phyloP scores from a whole-genome alignment of 352 stramenopile species.

The Globisporangium uncinulatum region DNA sequence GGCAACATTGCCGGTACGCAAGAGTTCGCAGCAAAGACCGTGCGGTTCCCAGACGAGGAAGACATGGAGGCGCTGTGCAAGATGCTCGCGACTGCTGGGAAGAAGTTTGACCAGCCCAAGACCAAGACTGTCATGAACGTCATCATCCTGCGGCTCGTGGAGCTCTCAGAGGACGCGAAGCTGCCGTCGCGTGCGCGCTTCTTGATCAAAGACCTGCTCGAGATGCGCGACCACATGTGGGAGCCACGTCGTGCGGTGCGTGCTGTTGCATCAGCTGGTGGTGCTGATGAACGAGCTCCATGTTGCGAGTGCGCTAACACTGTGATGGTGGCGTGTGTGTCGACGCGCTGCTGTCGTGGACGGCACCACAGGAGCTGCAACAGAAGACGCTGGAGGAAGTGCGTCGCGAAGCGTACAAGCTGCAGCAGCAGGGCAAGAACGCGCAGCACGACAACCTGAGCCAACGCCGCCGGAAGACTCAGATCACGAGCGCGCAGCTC shows the following conservation, averaged over 20 bases:
- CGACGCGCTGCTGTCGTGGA: background rate
- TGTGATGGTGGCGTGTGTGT: background rate
- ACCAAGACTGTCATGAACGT: constrained; percentile 81
- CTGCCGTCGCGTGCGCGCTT: constrained; percentile 74
- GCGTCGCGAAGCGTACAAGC: constrained; percentile 70
- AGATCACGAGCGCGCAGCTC: constrained; percentile 72
- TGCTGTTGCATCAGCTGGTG: background rate
- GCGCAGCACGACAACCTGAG: constrained; percentile 80
- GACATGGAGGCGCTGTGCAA: constrained; percentile 86
- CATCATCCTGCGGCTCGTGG: constrained; percentile 78
- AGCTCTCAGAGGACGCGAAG: constrained; percentile 70
- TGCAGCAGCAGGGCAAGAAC: constrained; percentile 84
- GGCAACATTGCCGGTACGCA: constrained; percentile 16
- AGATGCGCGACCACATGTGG: constrained; percentile 86
- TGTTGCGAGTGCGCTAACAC: background rate
- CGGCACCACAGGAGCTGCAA: constrained; percentile 55
- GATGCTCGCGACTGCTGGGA: constrained; percentile 75
- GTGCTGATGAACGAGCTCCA: background rate
- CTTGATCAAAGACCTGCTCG: constrained; percentile 77
- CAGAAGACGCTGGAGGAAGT: constrained; percentile 86
- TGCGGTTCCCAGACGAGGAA: constrained; percentile 78
- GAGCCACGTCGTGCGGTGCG: constrained; percentile 68
- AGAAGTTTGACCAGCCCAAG: constrained; percentile 83
- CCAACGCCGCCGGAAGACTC: constrained; percentile 66
- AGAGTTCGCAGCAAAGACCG: constrained; percentile 51